Base-by-base conservation (phyloP, 2,329 filamentous ascomycete species). In the Aspergillus floridensis region DNA sequence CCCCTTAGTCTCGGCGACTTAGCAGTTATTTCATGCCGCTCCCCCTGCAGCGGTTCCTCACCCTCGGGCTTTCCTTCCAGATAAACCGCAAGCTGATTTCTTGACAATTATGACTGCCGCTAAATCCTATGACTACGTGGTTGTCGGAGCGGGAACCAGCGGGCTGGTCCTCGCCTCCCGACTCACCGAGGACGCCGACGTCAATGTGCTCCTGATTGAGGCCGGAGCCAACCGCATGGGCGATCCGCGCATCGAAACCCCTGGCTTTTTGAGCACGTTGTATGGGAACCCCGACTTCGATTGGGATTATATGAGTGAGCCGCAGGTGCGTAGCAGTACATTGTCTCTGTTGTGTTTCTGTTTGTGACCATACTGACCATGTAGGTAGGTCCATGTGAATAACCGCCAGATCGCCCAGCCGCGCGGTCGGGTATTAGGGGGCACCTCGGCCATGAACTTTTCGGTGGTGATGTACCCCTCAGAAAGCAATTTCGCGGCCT, bases 351-450 rank as follows among this genome's bases (percentile, higher is more conserved):
- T 22, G 22, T 4, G 4, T 22, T 22, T 22, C 4, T 22, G 22
- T 5, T 5, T 22, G 22, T 22, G 4, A 22, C 3, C 22, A 22
- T 22, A 22, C 22, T 22, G 22, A 22, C 22, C 4, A 22, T 22
- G 22, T 22, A 22, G 22, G 22, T 4, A 69, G 65, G 49, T 59
- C 44, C 60, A 67, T 38, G 74, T 80, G 6, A 74, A 75, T 16
- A 73, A 74, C 21, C 74, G 79, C 2, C 66, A 73, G 2, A 77
- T 82, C 16, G 59, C 68, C 3, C 78, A 81, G 49, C 77, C 77
- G 24, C 75, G 81, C 2, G 82, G 79, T 49, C 80, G 80, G 51
- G 77, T 82, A 0, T 72, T 84, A 0, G 81, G 81, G 6, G 81
- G 82, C 11, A 78, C 76, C 14, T 79, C 72, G 10, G 75, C 79